phyloP scores from a whole-genome alignment of 2,329 filamentous ascomycete species.

The Diaporthe longicolla region DNA sequence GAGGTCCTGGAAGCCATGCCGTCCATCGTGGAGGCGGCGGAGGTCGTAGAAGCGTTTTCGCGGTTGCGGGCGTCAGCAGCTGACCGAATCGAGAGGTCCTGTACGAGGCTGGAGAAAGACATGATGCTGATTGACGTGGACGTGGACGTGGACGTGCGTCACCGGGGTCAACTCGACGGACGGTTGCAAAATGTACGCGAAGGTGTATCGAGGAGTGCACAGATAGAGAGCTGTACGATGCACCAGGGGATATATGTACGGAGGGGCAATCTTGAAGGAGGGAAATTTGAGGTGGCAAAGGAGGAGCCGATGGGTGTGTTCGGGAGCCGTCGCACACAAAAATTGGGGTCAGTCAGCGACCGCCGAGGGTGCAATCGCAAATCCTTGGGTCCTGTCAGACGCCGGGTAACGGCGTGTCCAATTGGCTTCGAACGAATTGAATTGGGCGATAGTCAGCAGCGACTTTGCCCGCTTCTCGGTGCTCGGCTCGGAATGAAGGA shows the following conservation, averaged over 20 bases:
- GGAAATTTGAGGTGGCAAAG: conserved; percentile 37
- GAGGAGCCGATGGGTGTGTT: conserved; percentile 32
- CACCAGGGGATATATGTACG: conserved; percentile 18
- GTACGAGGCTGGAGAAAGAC: conserved; percentile 78
- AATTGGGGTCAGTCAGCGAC: conserved; percentile 32
- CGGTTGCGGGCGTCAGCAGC: conserved; percentile 55
- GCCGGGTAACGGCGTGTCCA: conserved; percentile 7
- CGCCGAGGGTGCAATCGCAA: conserved; percentile 35
- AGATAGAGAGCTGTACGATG: neutral
- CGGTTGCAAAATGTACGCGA: neutral
- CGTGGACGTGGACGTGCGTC: neutral
- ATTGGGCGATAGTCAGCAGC: neutral
- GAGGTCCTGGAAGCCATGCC: conserved; percentile 72
- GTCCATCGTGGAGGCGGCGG: conserved; percentile 67
- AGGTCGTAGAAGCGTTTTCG: conserved; percentile 57
- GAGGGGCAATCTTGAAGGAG: neutral
- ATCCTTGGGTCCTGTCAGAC: conserved; percentile 2
- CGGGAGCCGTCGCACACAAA: conserved; percentile 38
- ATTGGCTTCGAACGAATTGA: conserved; percentile 12
- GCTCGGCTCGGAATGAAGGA: conserved; percentile 12
- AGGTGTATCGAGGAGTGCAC: neutral
- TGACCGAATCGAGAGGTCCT: conserved; percentile 72
- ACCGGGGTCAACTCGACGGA: neutral
- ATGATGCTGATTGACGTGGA: conserved; percentile 54
- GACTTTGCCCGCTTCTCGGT: conserved; percentile 27